Percentiles rank a stretch among this genome's conserved stretches.
Evolutionary conservation across 1,284 basidiomycete species (phyloP).

Genomic region (Cryptococcus deneoformans): DNA sequence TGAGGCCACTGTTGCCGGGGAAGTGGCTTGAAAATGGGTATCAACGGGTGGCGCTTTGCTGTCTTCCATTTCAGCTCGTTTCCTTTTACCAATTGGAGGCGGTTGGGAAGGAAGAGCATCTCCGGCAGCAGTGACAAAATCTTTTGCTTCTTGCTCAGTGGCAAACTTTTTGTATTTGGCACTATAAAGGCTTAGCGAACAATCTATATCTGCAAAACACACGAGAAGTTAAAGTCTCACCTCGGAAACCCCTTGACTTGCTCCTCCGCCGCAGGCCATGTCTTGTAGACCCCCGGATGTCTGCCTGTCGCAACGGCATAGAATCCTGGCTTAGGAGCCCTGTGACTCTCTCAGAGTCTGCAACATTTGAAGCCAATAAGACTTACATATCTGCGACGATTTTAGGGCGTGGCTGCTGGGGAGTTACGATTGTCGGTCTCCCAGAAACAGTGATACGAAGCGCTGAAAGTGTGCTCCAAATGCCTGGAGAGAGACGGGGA

Average conservation of each 20-base stretch:
- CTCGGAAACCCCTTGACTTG: constrained; percentile 41
- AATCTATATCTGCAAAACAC: no score
- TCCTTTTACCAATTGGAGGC: not conserved
- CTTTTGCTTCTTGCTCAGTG: constrained; percentile 25
- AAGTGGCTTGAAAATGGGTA: constrained; percentile 7
- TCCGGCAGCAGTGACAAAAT: constrained; percentile 18
- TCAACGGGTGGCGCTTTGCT: not conserved
- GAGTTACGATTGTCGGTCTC: no score
- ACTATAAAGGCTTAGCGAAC: constrained; percentile 12
- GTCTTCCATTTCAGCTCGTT: not conserved
- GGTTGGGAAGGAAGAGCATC: not conserved
- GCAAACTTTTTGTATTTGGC: constrained; percentile 47
- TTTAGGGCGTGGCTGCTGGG: no score
- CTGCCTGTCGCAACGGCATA: constrained; percentile 44
- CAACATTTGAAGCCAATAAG: no score
- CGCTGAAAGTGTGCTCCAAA: no score
- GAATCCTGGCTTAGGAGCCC: constrained; percentile 38
- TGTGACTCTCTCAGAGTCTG: not conserved
- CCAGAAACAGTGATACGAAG: no score
- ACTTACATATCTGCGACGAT: no score
- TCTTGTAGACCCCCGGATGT: constrained; percentile 39
- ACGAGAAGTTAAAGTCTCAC: constrained; percentile 18
- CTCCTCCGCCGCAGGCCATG: constrained; percentile 43
- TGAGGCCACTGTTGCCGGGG: constrained; percentile 2
- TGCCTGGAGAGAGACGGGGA: no score